Base-by-base conservation (phyloP, 2,329 filamentous ascomycete genomes). In the Epichloe typhina region DNA sequence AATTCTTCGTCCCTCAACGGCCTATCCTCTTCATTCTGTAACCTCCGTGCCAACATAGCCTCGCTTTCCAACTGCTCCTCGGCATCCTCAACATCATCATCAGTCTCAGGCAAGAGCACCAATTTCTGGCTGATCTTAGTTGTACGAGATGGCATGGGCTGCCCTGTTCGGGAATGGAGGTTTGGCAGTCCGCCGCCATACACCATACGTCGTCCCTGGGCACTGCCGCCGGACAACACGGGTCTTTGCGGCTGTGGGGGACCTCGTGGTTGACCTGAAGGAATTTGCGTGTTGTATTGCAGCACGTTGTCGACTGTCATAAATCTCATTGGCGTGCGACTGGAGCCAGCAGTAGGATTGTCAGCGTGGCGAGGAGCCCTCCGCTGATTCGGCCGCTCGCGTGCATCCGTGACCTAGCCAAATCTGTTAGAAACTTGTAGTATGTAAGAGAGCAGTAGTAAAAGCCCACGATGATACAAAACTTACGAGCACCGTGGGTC, bases 71-170 rank as follows among this genome's bases (percentile, higher is more conserved):
- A 62, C 47, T 83, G 82, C 50, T 86, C 84, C 39, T 81, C 76
- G 19, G 71, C 68, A 38, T 72, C 67, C 40, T 66, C 65, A 7
- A 80, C 82, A 39, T 80, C 79, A 7, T 74, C 76, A 3, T 74
- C 74, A 1, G 89, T 85, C 62, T 96, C 91, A 1, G 93, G 93
- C 13, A 98, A 76, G 37, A 97, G 73, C 0, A 98, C 93, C n/a
- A 98, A 75, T 69, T 97, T 97, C 71, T 97, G 88, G 66, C 88
- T 95, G 56, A 95, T 84, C 67, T 97, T 96, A 31, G 88, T 94
- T 38, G 89, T 94, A 49, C 93, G 80, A 5, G 88, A 84, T 0
- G 91, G 93, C 57, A 96, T 69, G 43, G 73, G 76, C 51, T 80
- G 75, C 54, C 75, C 76, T 49, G 72, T 71, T 4, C 74, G 69